A percentile compares a stretch with the other conserved stretches of the same genome.
phyloP scores from a whole-genome alignment of 164 flowering plant species.

The Berberis vulgaris region DNA sequence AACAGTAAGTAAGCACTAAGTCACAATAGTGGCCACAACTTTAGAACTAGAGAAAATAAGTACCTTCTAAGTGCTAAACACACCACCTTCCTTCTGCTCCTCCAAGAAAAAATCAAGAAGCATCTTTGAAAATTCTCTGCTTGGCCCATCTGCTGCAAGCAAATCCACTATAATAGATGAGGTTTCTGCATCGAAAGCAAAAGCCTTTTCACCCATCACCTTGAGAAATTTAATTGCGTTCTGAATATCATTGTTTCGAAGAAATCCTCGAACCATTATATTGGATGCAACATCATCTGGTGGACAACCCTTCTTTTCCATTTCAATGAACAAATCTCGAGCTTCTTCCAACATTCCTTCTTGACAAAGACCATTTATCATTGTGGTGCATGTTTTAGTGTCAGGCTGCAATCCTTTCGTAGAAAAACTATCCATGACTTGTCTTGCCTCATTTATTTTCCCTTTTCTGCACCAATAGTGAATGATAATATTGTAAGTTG shows the following conservation, averaged over 20 bases:
- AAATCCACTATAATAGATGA: not conserved
- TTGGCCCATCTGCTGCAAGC: not conserved
- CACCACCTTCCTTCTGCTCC: too few species aligned
- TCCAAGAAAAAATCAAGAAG: too few species aligned
- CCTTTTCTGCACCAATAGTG: constrained; percentile 6
- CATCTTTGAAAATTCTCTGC: too few species aligned
- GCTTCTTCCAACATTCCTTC: not conserved
- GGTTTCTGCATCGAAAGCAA: not conserved
- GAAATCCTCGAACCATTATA: not conserved
- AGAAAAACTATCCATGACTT: not conserved
- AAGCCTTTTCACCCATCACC: not conserved
- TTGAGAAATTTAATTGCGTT: not conserved
- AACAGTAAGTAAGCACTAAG: too few species aligned
- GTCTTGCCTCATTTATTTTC: not conserved
- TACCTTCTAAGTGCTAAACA: too few species aligned
- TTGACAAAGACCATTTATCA: not conserved
- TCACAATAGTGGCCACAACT: too few species aligned
- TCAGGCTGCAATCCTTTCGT: not conserved
- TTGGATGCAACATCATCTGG: not conserved
- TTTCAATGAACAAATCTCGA: not conserved
- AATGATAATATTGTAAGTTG: constrained; percentile 7
- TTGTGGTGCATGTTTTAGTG: not conserved
- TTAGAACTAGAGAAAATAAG: too few species aligned
- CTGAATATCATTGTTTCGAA: not conserved
- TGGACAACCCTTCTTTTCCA: not conserved